A percentile compares a stretch with the other conserved stretches of the same genome.
These are phyloP conservation scores for Microdochium trichocladiopsis DNA, from an alignment of 2,329 filamentous ascomycete species.

Conservation along the genomic window DNA sequence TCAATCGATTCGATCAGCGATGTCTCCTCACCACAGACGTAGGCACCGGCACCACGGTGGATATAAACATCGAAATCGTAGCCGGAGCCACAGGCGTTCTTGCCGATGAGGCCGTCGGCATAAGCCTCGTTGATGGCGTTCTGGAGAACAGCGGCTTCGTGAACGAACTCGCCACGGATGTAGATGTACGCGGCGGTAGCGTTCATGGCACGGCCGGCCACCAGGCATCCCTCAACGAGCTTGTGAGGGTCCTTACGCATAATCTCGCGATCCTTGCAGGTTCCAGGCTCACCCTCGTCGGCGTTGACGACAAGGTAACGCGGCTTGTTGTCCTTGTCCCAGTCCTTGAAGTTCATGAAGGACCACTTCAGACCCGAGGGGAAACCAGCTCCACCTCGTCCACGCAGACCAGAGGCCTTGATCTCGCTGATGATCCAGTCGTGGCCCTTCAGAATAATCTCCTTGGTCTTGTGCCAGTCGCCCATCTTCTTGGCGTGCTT, in stretches of 20 bases:
- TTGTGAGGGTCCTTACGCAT: slow-evolving; percentile 99
- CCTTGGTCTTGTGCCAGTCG: slow-evolving; percentile 99
- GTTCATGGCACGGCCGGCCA: slow-evolving; percentile 97
- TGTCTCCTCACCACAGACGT: slow-evolving; percentile 97
- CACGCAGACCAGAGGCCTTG: slow-evolving; percentile 91
- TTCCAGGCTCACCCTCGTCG: slow-evolving; percentile 96
- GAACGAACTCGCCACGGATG: slow-evolving; percentile 96
- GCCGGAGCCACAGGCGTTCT: slow-evolving; percentile 94
- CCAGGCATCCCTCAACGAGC: slow-evolving; percentile 92
- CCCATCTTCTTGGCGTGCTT: slow-evolving; percentile 96
- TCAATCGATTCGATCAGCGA: slow-evolving; percentile 97
- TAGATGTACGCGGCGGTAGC: slow-evolving; percentile 98
- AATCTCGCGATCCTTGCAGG: slow-evolving; percentile 98
- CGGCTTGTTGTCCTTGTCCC: slow-evolving; percentile 96
- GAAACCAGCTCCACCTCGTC: slow-evolving; percentile 95
- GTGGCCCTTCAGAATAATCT: slow-evolving; percentile 93
- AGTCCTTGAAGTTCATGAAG: slow-evolving; percentile 99
- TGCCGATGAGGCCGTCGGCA: slow-evolving; percentile 87
- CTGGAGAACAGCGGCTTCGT: slow-evolving; percentile 90
- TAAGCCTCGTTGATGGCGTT: slow-evolving; percentile 97
- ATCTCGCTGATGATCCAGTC: slow-evolving; percentile 98
- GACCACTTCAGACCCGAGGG: slow-evolving; percentile 99
- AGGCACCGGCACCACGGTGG: slow-evolving; percentile 94
- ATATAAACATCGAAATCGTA: slow-evolving; percentile 98
- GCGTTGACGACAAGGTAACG: slow-evolving; percentile 97